Evolutionary conservation across 441 rosid species (phyloP).

Genomic region (Jatropha multifida): DNA sequence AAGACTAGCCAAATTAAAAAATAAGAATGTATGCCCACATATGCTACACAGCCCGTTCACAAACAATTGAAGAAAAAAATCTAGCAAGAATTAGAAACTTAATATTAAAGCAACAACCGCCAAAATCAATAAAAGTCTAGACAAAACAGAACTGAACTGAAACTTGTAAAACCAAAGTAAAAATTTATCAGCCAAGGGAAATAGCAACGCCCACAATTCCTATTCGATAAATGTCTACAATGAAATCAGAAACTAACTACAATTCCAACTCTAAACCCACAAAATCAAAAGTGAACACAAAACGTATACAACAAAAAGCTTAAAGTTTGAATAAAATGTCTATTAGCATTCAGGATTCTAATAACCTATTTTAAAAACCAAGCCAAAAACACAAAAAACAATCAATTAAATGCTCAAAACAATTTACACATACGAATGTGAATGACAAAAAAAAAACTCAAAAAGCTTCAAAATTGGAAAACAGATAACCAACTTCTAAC

Average conservation of each 20-base stretch:
- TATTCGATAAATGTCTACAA: neutral
- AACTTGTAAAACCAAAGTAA: neutral
- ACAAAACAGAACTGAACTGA: neutral
- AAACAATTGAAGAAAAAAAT: neutral
- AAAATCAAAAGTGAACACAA: neutral
- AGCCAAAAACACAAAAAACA: neutral
- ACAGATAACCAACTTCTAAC: neutral
- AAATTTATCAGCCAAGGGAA: neutral
- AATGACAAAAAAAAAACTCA: neutral
- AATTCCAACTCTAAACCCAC: neutral
- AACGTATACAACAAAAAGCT: neutral
- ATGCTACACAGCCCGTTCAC: neutral
- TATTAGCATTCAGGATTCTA: neutral
- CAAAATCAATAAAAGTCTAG: neutral
- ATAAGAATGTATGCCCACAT: neutral
- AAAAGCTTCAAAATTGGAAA: constrained; percentile 10
- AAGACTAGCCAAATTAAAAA: neutral
- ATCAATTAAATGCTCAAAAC: neutral
- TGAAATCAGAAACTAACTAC: neutral
- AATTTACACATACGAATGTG: neutral
- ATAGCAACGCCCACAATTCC: neutral
- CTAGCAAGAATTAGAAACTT: neutral
- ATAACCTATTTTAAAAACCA: neutral
- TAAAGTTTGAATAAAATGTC: neutral
- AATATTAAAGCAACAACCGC: neutral